A percentile compares a stretch with the other conserved stretches of the same genome.
phyloP scores from a whole-genome alignment of 2,329 filamentous ascomycete species.

The Sordariomycetes sp. region DNA sequence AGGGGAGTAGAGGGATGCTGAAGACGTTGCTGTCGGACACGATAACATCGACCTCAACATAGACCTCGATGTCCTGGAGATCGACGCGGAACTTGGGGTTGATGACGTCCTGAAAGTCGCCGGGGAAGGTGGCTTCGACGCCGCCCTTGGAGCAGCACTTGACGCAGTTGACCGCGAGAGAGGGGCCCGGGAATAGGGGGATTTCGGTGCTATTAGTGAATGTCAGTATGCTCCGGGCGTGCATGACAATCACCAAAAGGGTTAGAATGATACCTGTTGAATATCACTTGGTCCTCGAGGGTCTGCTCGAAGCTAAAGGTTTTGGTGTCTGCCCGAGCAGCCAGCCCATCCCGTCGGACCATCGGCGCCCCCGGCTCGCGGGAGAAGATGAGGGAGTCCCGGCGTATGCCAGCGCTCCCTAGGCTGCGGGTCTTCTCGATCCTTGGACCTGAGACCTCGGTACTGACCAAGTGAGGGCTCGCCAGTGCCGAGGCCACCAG shows the following conservation, averaged over 20 bases:
- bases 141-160: slow-evolving; percentile 4
- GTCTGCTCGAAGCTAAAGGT: slow-evolving; percentile 4
- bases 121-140: slow-evolving; percentile 4
- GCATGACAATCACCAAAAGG: neutral
- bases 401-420: neutral
- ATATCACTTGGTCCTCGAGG: slow-evolving; percentile 2
- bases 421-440: neutral
- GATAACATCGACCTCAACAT: slow-evolving; percentile 1
- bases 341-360: slow-evolving; percentile 5
- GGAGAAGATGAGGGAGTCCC: neutral
- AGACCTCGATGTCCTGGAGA: slow-evolving; percentile 1
- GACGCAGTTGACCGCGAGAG: slow-evolving; percentile 1
- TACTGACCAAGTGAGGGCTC: neutral
- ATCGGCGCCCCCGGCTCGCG: slow-evolving; percentile 3
- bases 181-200: slow-evolving; percentile 1
- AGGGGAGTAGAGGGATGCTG: neutral
- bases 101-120: slow-evolving; percentile 1
- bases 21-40: neutral
- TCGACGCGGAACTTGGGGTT: slow-evolving; percentile 6
- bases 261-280: slow-evolving; percentile 3
- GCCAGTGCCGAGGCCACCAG: slow-evolving; percentile 1
- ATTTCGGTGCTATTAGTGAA: neutral
- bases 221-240: neutral
- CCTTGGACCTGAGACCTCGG: neutral
- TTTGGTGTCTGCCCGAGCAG: slow-evolving; percentile 1